phyloP scores from a whole-genome alignment of 768 basidiomycete genomes.

The Leccinum subgranulosum region DNA sequence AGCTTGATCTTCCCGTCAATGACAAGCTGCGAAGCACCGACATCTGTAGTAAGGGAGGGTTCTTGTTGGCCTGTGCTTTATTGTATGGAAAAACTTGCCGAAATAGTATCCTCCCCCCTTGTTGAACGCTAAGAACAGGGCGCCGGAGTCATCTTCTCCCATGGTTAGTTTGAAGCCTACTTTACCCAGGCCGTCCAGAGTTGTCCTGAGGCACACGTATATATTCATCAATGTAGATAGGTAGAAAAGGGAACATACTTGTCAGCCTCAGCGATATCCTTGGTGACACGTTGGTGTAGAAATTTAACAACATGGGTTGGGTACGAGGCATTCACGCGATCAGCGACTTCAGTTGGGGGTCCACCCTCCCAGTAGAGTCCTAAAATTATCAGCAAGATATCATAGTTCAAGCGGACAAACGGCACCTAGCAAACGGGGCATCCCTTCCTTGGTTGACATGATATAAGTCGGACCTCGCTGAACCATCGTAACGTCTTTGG shows the following conservation, averaged over 20 bases:
- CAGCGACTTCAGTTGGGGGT: conserved; percentile 49
- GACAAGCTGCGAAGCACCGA: conserved; percentile 41
- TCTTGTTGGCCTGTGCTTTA: not conserved
- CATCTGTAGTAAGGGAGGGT: conserved; percentile 26
- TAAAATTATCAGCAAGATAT: conserved; percentile 4
- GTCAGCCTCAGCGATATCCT: conserved; percentile 52
- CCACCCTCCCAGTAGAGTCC: conserved; percentile 44
- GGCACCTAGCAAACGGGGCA: conserved; percentile 24
- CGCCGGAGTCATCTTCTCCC: conserved; percentile 52
- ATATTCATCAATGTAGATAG: not conserved
- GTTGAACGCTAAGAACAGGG: conserved; percentile 44
- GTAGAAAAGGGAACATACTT: conserved; percentile 35
- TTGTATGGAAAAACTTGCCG: conserved; percentile 33
- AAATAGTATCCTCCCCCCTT: conserved; percentile 67
- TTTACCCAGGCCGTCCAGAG: conserved; percentile 54
- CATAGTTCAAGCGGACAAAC: conserved; percentile 12
- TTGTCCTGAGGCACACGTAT: conserved; percentile 30
- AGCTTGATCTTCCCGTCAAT: conserved; percentile 48
- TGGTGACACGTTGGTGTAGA: conserved; percentile 36
- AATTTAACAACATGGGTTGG: conserved; percentile 33
- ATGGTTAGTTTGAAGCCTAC: conserved; percentile 54
- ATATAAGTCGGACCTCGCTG: conserved; percentile 56
- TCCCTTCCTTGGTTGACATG: conserved; percentile 44
- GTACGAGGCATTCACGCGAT: conserved; percentile 48
- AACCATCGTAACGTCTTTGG: conserved; percentile 43